Evolutionary conservation across 2,329 filamentous ascomycete genomes (phyloP).

Genomic region (Colletotrichum salicis): DNA sequence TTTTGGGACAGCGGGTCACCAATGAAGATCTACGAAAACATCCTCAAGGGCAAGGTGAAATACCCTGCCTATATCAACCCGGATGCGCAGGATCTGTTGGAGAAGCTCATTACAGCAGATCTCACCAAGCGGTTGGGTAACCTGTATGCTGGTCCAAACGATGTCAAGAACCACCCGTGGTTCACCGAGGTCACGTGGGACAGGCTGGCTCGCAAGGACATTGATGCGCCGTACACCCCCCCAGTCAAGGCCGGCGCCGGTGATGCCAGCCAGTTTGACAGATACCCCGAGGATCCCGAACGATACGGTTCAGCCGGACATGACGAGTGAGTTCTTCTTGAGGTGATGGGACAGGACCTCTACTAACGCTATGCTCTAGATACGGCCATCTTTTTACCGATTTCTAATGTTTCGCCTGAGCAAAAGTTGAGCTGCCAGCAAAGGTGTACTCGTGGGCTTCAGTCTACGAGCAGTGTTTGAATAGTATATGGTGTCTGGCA

Average conservation of each 20-base stretch:
- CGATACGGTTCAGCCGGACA: conserved; percentile 82
- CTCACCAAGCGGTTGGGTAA: conserved; percentile 96
- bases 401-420: conserved; percentile 61
- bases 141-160: conserved; percentile 86
- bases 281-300: conserved; percentile 97
- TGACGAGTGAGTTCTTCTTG: conserved; percentile 78
- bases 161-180: conserved; percentile 96
- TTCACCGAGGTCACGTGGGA: conserved; percentile 99
- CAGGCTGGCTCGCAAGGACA: conserved; percentile 91
- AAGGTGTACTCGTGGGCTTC: conserved; percentile 5
- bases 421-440: background rate
- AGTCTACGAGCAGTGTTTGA: conserved; percentile 16
- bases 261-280: conserved; percentile 97
- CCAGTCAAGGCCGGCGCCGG: conserved; percentile 93
- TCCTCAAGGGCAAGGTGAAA: conserved; percentile 93
- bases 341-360: background rate
- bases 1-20: conserved; percentile 99
- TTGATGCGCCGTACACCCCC: conserved; percentile 96
- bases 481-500: conserved; percentile 23
- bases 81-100: conserved; percentile 91
- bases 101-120: conserved; percentile 92
- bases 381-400: conserved; percentile 80
- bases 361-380: conserved; percentile 52
- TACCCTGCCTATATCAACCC: conserved; percentile 96
- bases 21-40: conserved; percentile 99